Base-by-base conservation (phyloP, 371 early-diverging fungal species). In the Lichtheimia ramosa region DNA sequence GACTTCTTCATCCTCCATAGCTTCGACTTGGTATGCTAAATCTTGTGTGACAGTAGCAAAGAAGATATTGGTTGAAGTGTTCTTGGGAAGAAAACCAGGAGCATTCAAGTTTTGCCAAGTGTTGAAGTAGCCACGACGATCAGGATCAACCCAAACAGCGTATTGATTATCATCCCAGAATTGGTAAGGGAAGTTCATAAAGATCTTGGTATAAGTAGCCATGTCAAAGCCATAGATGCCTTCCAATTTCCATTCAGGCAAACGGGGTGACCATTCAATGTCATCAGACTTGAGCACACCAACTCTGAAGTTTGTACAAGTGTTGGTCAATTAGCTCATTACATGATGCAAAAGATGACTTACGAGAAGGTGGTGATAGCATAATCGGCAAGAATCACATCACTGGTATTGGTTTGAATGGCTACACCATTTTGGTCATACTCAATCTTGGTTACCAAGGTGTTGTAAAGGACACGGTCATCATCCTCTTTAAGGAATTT, bases 161-260 rank as follows among this genome's bases (percentile, higher is more conserved):
- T 65, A 77, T 49, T 80, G 77, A 23, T 61, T 69, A 34, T 80
- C 71, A 21, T 71, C 75, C 80, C 80, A 80, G 71, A 77, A 80
- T 39, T 76, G 65, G 8, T 54, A 18, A 8, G 74, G 75, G 50
- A 77, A 80, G 55, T 73, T 72, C 51, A 80, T 40, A 49, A 80
- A 80, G 58, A 80, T 77, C 48, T 80, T 80, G 54, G 73, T 69
- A 43, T 80, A 80, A 10, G 80, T 80, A 16, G 80, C 80, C 77
- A 80, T 77, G 34, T 80, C 71, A 58, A 80, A 80, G 3, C 68
- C 73, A 52, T 62, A 71, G 23, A 80, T 48, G 23, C 77, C 80
- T 56, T 77, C 77, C 15, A 62, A 40, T 40, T 80, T 80, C 80
- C 80, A 80, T 2, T 56, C 69, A 28, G 80, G 80, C 3, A 80